These are phyloP conservation scores for Neckera pumila DNA, from an alignment of 225 moss, liverwort and hornwort genomes.

Conservation along the genomic window DNA sequence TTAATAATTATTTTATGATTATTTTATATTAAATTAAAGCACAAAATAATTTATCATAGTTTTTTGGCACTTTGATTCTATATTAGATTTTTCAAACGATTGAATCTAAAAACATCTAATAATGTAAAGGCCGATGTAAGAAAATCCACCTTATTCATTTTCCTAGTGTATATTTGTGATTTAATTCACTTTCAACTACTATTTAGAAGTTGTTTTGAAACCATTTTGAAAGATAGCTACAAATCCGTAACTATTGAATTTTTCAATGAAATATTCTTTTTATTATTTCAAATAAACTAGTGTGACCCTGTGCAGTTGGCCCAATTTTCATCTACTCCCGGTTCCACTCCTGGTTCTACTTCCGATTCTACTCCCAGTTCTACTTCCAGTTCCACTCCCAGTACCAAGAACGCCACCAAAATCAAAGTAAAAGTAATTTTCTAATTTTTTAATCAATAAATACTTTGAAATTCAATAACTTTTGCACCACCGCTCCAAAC, in stretches of 20 bases:
- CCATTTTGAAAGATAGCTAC: neutral
- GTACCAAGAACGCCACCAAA: too few species aligned
- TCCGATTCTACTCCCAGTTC: too few species aligned
- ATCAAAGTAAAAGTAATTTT: too few species aligned
- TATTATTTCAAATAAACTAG: neutral
- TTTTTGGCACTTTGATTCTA: too few species aligned
- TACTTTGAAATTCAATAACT: too few species aligned
- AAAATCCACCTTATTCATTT: neutral
- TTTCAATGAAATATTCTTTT: neutral
- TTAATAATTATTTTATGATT: neutral
- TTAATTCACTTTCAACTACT: neutral
- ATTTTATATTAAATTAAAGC: neutral
- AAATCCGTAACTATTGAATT: neutral
- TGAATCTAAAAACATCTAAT: neutral
- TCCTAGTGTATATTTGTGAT: neutral
- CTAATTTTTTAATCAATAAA: too few species aligned
- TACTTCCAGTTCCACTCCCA: too few species aligned
- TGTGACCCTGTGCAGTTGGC: too few species aligned
- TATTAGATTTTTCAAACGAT: neutral
- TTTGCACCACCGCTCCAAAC: too few species aligned
- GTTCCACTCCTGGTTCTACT: too few species aligned
- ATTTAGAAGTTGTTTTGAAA: neutral
- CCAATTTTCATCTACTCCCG: too few species aligned
- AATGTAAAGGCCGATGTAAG: fast-evolving
- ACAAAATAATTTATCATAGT: neutral